Conservation (phyloP, 2,329 filamentous ascomycete species). For the Aspergillus neotritici region DNA sequence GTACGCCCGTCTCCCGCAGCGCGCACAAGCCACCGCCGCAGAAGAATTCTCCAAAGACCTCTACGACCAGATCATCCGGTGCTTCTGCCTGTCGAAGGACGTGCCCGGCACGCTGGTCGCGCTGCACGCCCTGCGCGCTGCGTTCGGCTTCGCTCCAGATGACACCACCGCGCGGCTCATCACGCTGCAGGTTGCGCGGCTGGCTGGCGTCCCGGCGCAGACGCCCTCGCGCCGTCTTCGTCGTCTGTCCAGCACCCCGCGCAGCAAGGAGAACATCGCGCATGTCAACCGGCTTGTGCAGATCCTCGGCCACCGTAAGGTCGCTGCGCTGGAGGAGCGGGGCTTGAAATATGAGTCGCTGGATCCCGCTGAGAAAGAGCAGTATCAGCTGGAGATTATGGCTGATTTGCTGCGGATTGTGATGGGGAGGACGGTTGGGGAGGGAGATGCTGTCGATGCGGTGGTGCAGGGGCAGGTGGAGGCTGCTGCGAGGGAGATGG, state of each 20-base stretch:
- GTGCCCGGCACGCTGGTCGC: constrained; percentile 47
- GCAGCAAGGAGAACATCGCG: constrained; percentile 41
- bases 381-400: constrained; percentile 41
- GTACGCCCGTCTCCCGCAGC: constrained; percentile 30
- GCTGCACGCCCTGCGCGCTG: constrained; percentile 40
- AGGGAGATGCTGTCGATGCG: no score
- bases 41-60: constrained; percentile 44
- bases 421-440: constrained; percentile 29
- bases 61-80: constrained; percentile 49
- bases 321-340: constrained; percentile 25
- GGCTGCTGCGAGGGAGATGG: constrained; percentile 35
- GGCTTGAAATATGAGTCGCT: constrained; percentile 32
- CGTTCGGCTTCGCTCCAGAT: constrained; percentile 44
- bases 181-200: constrained; percentile 45
- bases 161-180: constrained; percentile 45
- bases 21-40: constrained; percentile 23
- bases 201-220: constrained; percentile 32
- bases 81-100: constrained; percentile 48
- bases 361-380: constrained; percentile 32
- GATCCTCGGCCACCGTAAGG: constrained; percentile 37
- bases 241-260: constrained; percentile 36
- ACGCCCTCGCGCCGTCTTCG: constrained; percentile 35
- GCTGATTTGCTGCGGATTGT: constrained; percentile 37
- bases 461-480: constrained; percentile 31
- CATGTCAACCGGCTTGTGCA: constrained; percentile 43